A percentile compares a stretch with the other conserved stretches of the same genome.
phyloP scores from a whole-genome alignment of 345 rosid species.

The Mallotus nudiflorus region DNA sequence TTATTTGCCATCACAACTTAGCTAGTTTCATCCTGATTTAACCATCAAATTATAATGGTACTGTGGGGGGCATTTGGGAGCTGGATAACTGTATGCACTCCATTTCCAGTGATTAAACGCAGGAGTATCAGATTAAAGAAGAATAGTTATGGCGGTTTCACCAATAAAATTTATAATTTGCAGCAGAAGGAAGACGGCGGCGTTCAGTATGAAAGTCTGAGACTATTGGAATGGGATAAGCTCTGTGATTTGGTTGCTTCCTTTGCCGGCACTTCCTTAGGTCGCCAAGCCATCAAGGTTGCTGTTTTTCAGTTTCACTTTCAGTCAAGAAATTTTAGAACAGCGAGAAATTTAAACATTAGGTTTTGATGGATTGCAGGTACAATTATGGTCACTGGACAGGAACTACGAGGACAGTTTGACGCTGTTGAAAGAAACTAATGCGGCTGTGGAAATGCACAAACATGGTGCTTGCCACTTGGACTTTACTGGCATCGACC shows the following conservation, averaged over 20 bases:
- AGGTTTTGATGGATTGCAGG: conserved; percentile 24
- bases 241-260: conserved; percentile 76
- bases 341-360: too few relatives aligned
- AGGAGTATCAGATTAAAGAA: neutral
- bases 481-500: conserved; percentile 55
- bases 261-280: conserved; percentile 72
- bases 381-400: conserved; percentile 60
- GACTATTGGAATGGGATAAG: conserved; percentile 87
- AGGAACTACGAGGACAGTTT: conserved; percentile 64
- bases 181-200: neutral
- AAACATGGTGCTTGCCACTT: conserved; percentile 63
- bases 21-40: neutral
- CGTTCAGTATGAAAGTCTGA: conserved; percentile 53
- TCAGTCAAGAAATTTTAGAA: neutral
- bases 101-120: neutral
- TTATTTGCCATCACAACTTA: too few relatives aligned
- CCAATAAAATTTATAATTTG: neutral
- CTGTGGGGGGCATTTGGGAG: neutral
- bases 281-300: conserved; percentile 75
- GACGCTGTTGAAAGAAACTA: conserved; percentile 71
- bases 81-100: neutral
- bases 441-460: conserved; percentile 78
- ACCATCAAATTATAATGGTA: neutral
- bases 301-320: neutral
- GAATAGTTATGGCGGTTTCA: neutral